Base-by-base conservation (phyloP, 208 protist genomes). In the Crithidia expoeki region DNA sequence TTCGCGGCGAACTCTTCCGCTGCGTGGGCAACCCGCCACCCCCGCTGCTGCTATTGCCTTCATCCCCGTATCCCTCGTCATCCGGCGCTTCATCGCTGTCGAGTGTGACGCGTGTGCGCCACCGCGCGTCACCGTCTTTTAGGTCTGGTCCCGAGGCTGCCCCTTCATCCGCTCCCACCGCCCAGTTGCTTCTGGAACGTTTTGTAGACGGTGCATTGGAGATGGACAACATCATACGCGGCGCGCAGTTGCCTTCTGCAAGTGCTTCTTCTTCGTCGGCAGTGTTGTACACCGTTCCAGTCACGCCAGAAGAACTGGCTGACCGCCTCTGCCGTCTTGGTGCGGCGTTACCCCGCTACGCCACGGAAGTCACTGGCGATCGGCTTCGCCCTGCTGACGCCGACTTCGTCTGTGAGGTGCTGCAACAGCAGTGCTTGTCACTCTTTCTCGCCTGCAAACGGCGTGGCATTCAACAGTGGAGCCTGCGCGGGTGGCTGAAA, bases 241-340 rank as follows among this genome's bases (percentile, higher is more conserved):
- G 33, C 28, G 25, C 55, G 11, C 25, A 16, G 9, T 53, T 25
- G 9, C 5, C 49, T 27, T 53, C 53, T 33, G 12, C 36, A 40
- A 12, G 9, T 12, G n/a, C n/a, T n/a, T 57, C 52, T 12, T 9
- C 34, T 36, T 5, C 33, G 28, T 28, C 55, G 0, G 27, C 52
- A 23, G 7, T 28, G 30, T 4, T 3, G 7, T 17, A 4, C n/a
- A 6, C 40, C 28, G 33, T n/a, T 16, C 27, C 61, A n/a, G 0
- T 42, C 36, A 65, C 47, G 9, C 60, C 68, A n/a, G 86, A 84
- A 68, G 86, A 89, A 60, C 57, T 92, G 14, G 86, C 83, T 5
- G 86, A 92, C 58, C 64, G 85, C 11, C 50, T 89, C 25, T 89
- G 81, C 50, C 86, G 86, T 19, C 72, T 88, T 32, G 86, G 86